Conservation (phyloP, 2,329 filamentous ascomycete species). For the Diaporthe destruens region DNA sequence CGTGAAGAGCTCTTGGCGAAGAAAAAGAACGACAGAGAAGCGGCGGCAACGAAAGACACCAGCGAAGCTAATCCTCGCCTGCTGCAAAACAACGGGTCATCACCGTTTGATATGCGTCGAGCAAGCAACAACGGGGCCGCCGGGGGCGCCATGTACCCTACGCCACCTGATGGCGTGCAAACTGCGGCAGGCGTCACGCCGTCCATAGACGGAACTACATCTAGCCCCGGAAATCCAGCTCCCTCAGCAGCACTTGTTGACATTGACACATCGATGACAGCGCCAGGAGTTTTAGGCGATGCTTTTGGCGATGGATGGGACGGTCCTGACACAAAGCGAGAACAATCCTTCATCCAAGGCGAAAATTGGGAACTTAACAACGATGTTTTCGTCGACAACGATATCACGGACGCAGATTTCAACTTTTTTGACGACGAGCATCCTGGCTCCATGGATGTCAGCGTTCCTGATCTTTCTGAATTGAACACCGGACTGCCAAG, state of each 20-base stretch:
- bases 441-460: constrained; percentile 57
- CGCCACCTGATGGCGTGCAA: constrained; percentile 76
- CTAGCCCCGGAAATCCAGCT: constrained; percentile 66
- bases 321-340: constrained; percentile 58
- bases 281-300: constrained; percentile 47
- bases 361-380: constrained; percentile 75
- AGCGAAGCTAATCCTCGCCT: constrained; percentile 56
- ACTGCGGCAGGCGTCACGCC: constrained; percentile 65
- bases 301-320: constrained; percentile 57
- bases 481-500: constrained; percentile 43
- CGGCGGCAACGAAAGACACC: constrained; percentile 56
- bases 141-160: constrained; percentile 75
- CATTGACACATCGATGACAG: constrained; percentile 52
- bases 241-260: constrained; percentile 51
- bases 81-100: constrained; percentile 62
- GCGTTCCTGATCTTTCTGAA: constrained; percentile 50
- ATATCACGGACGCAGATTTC: constrained; percentile 86
- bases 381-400: constrained; percentile 78
- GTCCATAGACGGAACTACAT: constrained; percentile 66
- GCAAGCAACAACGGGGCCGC: constrained; percentile 58
- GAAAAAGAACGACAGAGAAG: constrained; percentile 65
- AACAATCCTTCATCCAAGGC: constrained; percentile 61
- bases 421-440: constrained; percentile 84
- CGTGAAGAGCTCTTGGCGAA: constrained; percentile 62
- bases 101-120: constrained; percentile 64